phyloP scores from a whole-genome alignment of 2,329 filamentous ascomycete genomes.

The Arthrobotrys pseudoclavata region DNA sequence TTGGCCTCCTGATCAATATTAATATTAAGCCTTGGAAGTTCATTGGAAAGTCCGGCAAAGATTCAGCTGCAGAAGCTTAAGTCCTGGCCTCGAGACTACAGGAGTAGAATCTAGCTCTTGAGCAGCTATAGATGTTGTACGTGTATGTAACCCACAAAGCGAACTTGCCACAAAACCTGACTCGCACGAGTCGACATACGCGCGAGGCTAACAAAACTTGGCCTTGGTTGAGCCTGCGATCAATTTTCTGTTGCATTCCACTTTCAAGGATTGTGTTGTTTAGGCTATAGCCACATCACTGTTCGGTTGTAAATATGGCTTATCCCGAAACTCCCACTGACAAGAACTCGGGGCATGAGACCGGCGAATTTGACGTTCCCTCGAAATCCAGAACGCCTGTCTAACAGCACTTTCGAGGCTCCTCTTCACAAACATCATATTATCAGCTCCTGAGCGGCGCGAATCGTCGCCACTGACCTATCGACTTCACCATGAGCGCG shows the following conservation, averaged over 20 bases:
- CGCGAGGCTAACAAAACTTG: not conserved
- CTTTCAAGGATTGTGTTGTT: not conserved
- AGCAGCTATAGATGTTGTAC: not conserved
- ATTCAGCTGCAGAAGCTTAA: not conserved
- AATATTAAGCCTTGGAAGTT: not conserved
- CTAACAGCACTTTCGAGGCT: not conserved
- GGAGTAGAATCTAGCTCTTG: not conserved
- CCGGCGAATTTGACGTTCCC: not conserved
- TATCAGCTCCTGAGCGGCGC: not conserved
- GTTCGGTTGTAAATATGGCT: conserved; percentile 1
- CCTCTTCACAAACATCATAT: not conserved
- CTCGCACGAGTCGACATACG: not conserved
- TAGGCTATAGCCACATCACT: not conserved
- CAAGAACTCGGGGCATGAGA: not conserved
- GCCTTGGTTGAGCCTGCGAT: too few species aligned
- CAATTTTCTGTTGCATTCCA: too few species aligned
- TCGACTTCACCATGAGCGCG: conserved; percentile 27
- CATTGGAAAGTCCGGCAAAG: not conserved
- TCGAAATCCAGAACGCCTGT: not conserved
- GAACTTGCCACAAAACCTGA: not conserved
- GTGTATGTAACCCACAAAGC: too few species aligned
- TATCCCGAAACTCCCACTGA: not conserved
- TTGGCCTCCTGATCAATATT: not conserved
- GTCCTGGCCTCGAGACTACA: not conserved
- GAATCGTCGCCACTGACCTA: not conserved